Conservation (phyloP, 495 filamentous ascomycete genomes). For the Talaromyces ruber region DNA sequence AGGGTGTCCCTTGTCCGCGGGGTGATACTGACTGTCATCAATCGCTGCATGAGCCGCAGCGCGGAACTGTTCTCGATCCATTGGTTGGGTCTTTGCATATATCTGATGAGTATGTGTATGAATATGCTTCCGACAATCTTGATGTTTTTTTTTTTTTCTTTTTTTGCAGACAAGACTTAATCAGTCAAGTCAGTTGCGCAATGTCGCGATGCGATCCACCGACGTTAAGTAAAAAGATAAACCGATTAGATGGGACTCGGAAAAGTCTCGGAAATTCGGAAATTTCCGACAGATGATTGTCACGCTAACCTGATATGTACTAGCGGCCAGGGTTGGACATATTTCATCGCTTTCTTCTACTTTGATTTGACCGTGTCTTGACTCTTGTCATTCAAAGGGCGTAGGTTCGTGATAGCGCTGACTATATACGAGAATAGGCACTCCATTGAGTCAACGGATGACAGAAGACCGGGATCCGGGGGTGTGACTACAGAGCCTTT, state of each 20-base stretch:
- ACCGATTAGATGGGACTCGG: neutral
- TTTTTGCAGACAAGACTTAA: neutral
- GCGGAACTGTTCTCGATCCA: constrained; percentile 79
- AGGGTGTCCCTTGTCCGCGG: neutral
- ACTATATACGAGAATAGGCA: neutral
- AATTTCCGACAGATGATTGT: neutral
- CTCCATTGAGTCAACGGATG: neutral
- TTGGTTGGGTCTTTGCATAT: constrained; percentile 18
- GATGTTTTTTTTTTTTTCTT: no score
- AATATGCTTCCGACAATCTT: neutral
- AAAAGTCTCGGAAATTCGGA: neutral
- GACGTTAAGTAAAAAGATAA: neutral
- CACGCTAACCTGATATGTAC: neutral
- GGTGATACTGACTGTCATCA: constrained; percentile 64
- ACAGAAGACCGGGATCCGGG: neutral
- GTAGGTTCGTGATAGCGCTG: neutral
- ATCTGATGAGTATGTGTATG: neutral
- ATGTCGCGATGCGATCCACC: neutral
- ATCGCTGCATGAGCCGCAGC: constrained; percentile 74
- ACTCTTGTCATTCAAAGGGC: neutral
- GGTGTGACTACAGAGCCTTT: no score
- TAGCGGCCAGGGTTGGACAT: neutral
- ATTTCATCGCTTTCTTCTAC: neutral
- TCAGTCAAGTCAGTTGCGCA: neutral
- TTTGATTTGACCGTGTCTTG: neutral